These are phyloP conservation scores for Salix koriyanagi DNA, from an alignment of 345 rosid genomes.

Conservation along the genomic window DNA sequence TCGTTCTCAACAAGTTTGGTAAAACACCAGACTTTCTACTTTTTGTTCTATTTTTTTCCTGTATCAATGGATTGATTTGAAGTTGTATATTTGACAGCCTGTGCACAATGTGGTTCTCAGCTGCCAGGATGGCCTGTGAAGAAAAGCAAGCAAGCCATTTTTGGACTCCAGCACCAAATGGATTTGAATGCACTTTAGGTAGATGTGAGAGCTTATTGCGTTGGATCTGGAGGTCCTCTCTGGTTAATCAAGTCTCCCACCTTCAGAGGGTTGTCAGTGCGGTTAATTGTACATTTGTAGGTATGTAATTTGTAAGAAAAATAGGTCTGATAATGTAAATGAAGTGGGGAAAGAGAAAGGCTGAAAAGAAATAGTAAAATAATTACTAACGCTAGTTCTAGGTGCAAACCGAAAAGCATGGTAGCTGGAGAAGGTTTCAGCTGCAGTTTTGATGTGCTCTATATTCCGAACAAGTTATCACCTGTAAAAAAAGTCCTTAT, in stretches of 20 bases:
- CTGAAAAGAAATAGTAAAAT: constrained; percentile 5
- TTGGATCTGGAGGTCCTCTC: background rate
- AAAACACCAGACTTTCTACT: background rate
- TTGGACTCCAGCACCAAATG: background rate
- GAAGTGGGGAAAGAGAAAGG: background rate
- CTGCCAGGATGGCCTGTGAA: constrained; percentile 21
- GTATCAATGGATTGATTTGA: constrained; percentile 1
- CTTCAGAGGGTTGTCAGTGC: constrained; percentile 2
- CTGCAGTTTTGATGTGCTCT: constrained; percentile 23
- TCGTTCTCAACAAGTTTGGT: background rate
- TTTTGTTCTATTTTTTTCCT: background rate
- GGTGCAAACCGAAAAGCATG: constrained; percentile 13
- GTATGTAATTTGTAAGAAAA: constrained; percentile 11
- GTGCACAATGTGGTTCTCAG: constrained; percentile 16
- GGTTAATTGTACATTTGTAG: constrained; percentile 26
- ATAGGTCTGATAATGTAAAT: constrained; percentile 21
- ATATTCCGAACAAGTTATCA: background rate
- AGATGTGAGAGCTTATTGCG: background rate
- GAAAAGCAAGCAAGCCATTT: constrained; percentile 1
- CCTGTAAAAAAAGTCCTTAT: background rate
- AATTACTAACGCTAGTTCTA: constrained; percentile 9
- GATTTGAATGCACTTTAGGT: background rate
- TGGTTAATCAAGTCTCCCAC: background rate
- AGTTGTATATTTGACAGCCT: constrained; percentile 8
- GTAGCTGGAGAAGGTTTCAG: constrained; percentile 15